Evolutionary conservation across 2,329 filamentous ascomycete genomes (phyloP).

Genomic region (Epichloe typhina): DNA sequence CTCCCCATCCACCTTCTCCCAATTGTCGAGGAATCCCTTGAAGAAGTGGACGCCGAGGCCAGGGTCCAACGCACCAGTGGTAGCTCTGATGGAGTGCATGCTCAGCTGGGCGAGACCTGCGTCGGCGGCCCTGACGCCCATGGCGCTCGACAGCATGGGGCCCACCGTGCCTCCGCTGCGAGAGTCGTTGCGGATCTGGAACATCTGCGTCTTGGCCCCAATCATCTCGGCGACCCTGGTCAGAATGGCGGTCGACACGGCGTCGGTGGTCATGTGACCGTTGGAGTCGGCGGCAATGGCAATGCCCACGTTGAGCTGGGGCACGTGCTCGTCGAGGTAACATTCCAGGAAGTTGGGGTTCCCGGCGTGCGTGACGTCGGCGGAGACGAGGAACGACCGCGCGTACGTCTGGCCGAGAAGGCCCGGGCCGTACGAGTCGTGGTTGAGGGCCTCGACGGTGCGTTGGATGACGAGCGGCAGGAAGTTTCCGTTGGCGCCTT

Average conservation of each 20-base stretch:
- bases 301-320: conserved; percentile 78
- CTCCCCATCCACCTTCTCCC: conserved; percentile 71
- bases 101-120: conserved; percentile 82
- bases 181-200: conserved; percentile 90
- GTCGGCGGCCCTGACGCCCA: conserved; percentile 75
- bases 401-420: conserved; percentile 73
- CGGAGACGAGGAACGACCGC: conserved; percentile 81
- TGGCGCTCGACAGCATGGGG: conserved; percentile 67
- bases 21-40: conserved; percentile 77
- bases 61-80: conserved; percentile 73
- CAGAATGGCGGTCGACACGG: conserved; percentile 69
- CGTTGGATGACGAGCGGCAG: conserved; percentile 70
- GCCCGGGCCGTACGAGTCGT: conserved; percentile 39
- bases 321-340: conserved; percentile 77
- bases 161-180: conserved; percentile 90
- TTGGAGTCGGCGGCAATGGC: conserved; percentile 72
- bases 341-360: conserved; percentile 83
- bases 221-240: conserved; percentile 64
- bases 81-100: conserved; percentile 89
- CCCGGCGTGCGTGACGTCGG: conserved; percentile 86
- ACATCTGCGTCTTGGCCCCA: conserved; percentile 63
- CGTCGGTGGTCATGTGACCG: conserved; percentile 92
- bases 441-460: conserved; percentile 55
- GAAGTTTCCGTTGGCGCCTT: conserved; percentile 85
- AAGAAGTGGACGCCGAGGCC: conserved; percentile 81